These are phyloP conservation scores for Boletus edulis DNA, from an alignment of 768 basidiomycete genomes.

Conservation along the genomic window DNA sequence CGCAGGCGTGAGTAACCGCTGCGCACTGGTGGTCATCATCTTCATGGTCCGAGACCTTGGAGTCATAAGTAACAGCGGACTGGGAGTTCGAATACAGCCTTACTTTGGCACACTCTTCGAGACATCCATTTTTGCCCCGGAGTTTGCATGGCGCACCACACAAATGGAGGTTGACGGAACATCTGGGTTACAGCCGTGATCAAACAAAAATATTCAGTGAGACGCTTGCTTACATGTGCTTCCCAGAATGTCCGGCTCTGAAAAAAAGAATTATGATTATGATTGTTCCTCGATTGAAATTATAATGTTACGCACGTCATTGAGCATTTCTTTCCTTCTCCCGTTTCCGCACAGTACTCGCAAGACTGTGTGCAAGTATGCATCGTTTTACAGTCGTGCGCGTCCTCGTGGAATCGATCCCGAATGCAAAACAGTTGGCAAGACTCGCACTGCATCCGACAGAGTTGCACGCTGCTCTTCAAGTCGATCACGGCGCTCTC, in stretches of 20 bases:
- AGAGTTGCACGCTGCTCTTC: constrained; percentile 48
- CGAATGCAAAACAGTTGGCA: constrained; percentile 53
- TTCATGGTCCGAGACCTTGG: constrained; percentile 44
- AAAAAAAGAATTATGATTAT: background rate
- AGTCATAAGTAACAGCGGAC: background rate
- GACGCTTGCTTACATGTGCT: constrained; percentile 46
- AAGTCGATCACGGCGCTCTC: constrained; percentile 45
- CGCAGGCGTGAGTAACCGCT: constrained; percentile 51
- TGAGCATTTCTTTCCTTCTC: constrained; percentile 36
- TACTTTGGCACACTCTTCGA: constrained; percentile 52
- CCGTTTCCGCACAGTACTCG: constrained; percentile 37
- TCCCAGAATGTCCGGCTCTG: constrained; percentile 56
- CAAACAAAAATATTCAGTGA: background rate
- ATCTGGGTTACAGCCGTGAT: constrained; percentile 34
- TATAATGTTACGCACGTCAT: constrained; percentile 38
- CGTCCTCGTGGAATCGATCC: constrained; percentile 42
- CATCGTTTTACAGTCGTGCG: constrained; percentile 49
- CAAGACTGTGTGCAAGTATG: constrained; percentile 47
- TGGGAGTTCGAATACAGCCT: background rate
- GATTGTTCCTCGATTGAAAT: background rate
- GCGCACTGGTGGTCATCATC: constrained; percentile 54
- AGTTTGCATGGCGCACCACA: constrained; percentile 53
- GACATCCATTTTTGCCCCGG: constrained; percentile 47
- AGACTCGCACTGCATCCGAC: constrained; percentile 43
- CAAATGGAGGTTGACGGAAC: constrained; percentile 48